Evolutionary conservation across 140 eudicot species (phyloP), one percentile per base, ranked within the genome.

Genomic region (Senecio squalidus): DNA sequence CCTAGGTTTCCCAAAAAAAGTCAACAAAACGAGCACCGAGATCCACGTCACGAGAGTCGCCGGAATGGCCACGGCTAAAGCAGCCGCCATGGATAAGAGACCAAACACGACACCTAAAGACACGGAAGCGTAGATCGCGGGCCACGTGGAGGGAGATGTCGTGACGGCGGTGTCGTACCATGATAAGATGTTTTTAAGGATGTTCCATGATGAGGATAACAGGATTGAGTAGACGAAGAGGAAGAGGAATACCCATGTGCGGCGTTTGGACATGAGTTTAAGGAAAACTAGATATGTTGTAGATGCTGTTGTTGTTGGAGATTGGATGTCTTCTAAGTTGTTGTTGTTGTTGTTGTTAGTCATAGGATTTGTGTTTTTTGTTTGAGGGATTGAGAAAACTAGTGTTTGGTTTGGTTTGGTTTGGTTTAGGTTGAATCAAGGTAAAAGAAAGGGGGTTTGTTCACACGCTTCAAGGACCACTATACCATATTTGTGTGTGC

Each of bases 31-130:
- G 18, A 88, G 66, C 4, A 84, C 79, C 0, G 95, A 78, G 25
- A 84, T 88, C 95, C 96, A 89, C 30, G 97, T 85, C n/a, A 89
- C 89, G 28, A 89, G 41, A 10, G 91, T 82, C 0, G 97, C 95
- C 43, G 97, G 97, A 5, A 85, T 68, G 39, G 85, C 96, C 47
- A 84, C 95, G 18, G 92, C 92, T 44, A 77, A 30, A 13, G 92
- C 96, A 18, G 92, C 95, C 36, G 75, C 95, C 88, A 82, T 79
- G 43, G 96, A 89, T 8, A 89, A 77, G 0, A 86, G 31, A 1
- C 96, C 95, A 15, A 84, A 84, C 0, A 84, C 75, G 17, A 78
- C 50, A 0, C 96, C 92, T 28, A 86, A 50, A 28, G 76, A 76
- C 54, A 74, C 82, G 10, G 95, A 84, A 0, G 88, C 95, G 64